A percentile compares a stretch with the other conserved stretches of the same genome.
Conservation (phyloP, 345 rosid genomes). For the Eucalyptus cladocalyx region DNA sequence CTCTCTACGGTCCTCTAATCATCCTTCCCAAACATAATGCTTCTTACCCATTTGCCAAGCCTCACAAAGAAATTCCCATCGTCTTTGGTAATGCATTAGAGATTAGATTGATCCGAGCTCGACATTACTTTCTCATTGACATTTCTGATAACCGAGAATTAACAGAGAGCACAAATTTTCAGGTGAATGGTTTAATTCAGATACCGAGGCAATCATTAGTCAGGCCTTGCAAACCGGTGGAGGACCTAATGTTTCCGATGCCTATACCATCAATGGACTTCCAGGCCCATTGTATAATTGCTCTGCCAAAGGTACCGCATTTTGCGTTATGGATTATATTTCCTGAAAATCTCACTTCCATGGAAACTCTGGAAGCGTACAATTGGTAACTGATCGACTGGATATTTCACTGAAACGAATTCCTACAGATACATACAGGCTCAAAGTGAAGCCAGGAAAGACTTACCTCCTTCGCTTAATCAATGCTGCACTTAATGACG, state of each 20-base stretch:
- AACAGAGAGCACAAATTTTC: background rate
- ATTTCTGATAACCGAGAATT: background rate
- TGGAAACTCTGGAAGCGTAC: background rate
- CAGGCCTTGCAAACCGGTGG: constrained; percentile 68
- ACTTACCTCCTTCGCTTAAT: constrained; percentile 28
- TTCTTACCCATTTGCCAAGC: constrained; percentile 67
- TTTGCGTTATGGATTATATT: background rate
- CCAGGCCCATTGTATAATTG: constrained; percentile 80
- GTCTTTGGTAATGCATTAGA: constrained; percentile 29
- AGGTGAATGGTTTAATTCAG: constrained; percentile 78
- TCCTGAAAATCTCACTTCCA: background rate
- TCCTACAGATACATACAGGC: constrained; percentile 18
- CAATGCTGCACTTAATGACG: constrained; percentile 42
- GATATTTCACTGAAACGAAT: background rate
- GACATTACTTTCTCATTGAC: background rate
- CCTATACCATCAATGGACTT: constrained; percentile 62
- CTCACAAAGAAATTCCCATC: constrained; percentile 66
- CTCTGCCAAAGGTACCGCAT: constrained; percentile 40
- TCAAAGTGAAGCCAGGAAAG: constrained; percentile 37
- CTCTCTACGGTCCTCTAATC: constrained; percentile 60
- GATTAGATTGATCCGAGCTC: background rate
- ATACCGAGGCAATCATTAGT: constrained; percentile 54
- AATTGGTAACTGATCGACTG: background rate
- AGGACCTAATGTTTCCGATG: constrained; percentile 80
- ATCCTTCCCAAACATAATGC: constrained; percentile 52